phyloP scores from a whole-genome alignment of 257 asterid species.

The Solanum chilense region DNA sequence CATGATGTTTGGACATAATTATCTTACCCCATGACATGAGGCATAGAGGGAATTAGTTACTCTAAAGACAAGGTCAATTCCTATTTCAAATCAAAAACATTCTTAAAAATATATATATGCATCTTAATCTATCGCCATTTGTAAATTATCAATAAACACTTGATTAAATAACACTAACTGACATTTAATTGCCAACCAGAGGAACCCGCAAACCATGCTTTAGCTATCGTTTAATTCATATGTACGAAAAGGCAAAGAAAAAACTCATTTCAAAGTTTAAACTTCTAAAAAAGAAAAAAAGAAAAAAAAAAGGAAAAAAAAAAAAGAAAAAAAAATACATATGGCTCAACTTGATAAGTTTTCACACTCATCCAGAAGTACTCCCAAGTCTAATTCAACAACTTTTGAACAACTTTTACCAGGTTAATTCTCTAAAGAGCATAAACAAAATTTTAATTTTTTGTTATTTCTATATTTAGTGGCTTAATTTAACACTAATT shows the following conservation, averaged over 20 bases:
- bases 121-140: neutral
- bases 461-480: neutral
- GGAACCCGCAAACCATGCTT: slow-evolving; percentile 25
- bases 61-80: neutral
- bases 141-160: neutral
- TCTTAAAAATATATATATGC: neutral
- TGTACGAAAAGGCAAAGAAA: neutral
- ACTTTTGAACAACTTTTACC: slow-evolving; percentile 53
- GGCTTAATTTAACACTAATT: neutral
- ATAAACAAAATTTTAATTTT: neutral
- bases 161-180: neutral
- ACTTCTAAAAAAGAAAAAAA: too few species aligned
- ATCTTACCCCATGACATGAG: neutral
- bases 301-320: too few species aligned
- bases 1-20: neutral
- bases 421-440: slow-evolving; percentile 23
- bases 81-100: neutral
- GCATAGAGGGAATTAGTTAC: neutral
- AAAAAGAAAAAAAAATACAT: neutral
- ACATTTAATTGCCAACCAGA: slow-evolving; percentile 9
- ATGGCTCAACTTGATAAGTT: slow-evolving; percentile 8
- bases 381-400: slow-evolving; percentile 27
- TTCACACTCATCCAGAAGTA: slow-evolving; percentile 15
- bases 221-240: neutral
- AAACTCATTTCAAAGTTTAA: neutral